Percentiles rank a stretch among this genome's conserved stretches.
phyloP scores from a whole-genome alignment of 148 eudicot genomes.

The Rhododendron williamsianum region DNA sequence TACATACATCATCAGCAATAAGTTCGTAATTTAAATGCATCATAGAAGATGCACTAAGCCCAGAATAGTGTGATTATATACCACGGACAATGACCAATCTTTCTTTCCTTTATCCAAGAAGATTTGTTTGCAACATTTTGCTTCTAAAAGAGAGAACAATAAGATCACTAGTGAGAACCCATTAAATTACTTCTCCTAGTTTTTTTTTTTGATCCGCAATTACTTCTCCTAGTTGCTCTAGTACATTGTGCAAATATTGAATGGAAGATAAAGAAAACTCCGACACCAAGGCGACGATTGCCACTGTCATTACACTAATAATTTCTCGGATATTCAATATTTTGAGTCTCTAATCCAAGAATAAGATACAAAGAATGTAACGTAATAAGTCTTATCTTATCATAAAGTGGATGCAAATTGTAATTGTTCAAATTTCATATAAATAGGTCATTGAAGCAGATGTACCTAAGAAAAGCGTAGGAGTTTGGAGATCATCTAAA shows the following conservation, averaged over 20 bases:
- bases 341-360: background rate
- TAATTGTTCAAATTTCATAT: too few relatives aligned
- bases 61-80: background rate
- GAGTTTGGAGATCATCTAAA: slow-evolving; percentile 22
- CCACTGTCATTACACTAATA: background rate
- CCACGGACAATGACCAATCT: background rate
- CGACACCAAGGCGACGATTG: background rate
- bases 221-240: background rate
- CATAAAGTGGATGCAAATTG: background rate
- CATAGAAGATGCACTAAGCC: background rate
- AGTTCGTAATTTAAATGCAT: background rate
- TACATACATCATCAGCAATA: background rate
- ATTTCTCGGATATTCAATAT: background rate
- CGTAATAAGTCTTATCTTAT: background rate
- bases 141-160: background rate
- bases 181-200: background rate
- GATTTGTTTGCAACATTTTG: background rate
- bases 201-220: background rate
- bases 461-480: background rate
- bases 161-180: background rate
- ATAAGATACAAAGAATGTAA: background rate
- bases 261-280: background rate
- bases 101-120: background rate
- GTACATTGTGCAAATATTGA: background rate
- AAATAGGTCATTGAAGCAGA: background rate